phyloP scores from a whole-genome alignment of 176 grass and related monocot genomes.

The Dactylis glomerata region DNA sequence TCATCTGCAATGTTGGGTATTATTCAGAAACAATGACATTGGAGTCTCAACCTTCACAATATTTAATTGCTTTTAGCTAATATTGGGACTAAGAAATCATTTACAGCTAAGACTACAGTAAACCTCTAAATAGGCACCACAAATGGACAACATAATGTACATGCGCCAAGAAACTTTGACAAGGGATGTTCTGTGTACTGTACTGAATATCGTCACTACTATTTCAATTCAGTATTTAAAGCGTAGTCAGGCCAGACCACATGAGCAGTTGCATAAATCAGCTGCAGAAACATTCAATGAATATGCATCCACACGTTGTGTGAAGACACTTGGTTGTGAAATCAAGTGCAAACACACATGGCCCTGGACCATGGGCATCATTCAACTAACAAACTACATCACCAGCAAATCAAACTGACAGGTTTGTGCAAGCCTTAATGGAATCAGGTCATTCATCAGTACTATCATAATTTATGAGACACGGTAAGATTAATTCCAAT shows the following conservation, averaged over 20 bases:
- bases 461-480: background rate
- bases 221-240: background rate
- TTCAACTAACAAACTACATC: background rate
- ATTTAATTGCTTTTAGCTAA: background rate
- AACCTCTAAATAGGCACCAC: background rate
- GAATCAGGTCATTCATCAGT: background rate
- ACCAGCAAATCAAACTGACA: background rate
- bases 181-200: background rate
- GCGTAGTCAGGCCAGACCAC: background rate
- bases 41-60: background rate
- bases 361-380: background rate
- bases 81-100: background rate
- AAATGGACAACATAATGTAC: background rate
- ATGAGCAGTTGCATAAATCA: background rate
- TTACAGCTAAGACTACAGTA: background rate
- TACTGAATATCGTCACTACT: background rate
- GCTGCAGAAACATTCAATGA: background rate
- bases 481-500: background rate
- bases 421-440: background rate
- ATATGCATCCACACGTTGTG: background rate
- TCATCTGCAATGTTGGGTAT: constrained; percentile 63
- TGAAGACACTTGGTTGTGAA: background rate
- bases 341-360: background rate
- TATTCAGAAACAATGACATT: constrained; percentile 19
- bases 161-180: constrained; percentile 12